phyloP scores from a whole-genome alignment of 2,329 filamentous ascomycete genomes.

The Ophiocordyceps australis region DNA sequence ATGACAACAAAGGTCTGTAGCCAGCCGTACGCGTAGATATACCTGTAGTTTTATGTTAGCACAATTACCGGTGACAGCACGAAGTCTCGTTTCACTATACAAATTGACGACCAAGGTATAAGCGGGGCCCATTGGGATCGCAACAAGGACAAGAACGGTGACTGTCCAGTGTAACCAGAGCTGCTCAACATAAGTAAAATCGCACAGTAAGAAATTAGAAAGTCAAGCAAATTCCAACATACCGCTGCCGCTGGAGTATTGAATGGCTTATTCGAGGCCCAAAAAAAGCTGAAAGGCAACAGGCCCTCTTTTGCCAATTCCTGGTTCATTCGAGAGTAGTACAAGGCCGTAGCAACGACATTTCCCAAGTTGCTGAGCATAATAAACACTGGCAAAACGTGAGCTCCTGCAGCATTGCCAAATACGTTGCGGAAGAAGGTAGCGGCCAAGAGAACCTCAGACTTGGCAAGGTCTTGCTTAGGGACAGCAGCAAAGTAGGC shows the following conservation, averaged over 20 bases:
- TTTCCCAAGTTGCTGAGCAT: conserved; percentile 44
- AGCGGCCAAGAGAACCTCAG: conserved; percentile 40
- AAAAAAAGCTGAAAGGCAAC: conserved; percentile 45
- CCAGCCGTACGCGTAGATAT: conserved; percentile 33
- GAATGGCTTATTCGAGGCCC: conserved; percentile 53
- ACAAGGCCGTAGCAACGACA: conserved; percentile 41
- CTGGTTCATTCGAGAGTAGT: conserved; percentile 39
- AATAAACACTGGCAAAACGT: conserved; percentile 34
- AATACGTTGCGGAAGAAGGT: conserved; percentile 45
- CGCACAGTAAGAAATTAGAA: not conserved
- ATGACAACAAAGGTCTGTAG: conserved; percentile 31
- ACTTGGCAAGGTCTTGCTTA: conserved; percentile 35
- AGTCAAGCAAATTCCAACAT: not conserved
- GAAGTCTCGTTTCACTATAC: not conserved
- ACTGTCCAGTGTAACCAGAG: conserved; percentile 1
- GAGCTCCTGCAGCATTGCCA: conserved; percentile 30
- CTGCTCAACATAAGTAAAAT: not conserved
- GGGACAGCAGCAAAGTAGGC: conserved; percentile 47
- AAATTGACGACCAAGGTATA: conserved; percentile 2
- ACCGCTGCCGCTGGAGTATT: conserved; percentile 1
- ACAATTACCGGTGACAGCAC: not conserved
- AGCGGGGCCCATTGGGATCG: not conserved
- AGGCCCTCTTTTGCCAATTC: conserved; percentile 55
- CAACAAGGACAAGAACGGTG: conserved; percentile 1
- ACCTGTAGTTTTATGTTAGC: conserved; percentile 7